phyloP scores from a whole-genome alignment of 345 rosid genomes.

The Linum trigynum region DNA sequence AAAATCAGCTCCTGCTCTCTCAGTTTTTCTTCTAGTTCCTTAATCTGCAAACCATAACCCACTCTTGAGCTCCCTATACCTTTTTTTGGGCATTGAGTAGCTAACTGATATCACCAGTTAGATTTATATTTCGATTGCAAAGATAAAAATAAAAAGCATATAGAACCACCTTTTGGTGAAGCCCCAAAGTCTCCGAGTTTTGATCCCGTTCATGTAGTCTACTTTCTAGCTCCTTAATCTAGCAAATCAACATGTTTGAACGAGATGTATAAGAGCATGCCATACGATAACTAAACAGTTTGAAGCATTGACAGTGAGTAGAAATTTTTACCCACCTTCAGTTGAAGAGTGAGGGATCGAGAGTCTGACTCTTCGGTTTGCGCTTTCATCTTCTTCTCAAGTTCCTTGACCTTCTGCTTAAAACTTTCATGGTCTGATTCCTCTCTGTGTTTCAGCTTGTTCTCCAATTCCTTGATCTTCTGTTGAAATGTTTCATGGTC shows the following conservation, averaged over 20 bases:
- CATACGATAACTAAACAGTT: not conserved
- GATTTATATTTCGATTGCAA: not conserved
- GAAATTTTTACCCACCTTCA: conserved; percentile 23
- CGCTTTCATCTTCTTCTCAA: conserved; percentile 27
- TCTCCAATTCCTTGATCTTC: conserved; percentile 18
- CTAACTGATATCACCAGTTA: not conserved
- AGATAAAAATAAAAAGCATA: not conserved
- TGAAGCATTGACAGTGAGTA: not conserved
- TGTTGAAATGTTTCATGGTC: not conserved
- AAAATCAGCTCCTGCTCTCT: conserved; percentile 58
- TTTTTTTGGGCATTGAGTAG: not conserved
- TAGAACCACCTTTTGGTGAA: conserved; percentile 40
- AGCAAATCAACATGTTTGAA: conserved; percentile 4
- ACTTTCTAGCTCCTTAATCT: conserved; percentile 63
- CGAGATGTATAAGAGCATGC: not conserved
- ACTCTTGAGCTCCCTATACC: not conserved
- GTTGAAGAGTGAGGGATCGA: conserved; percentile 23
- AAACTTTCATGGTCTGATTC: conserved; percentile 13
- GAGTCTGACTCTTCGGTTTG: conserved; percentile 19
- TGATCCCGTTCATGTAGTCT: conserved; percentile 46
- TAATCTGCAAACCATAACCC: conserved; percentile 37
- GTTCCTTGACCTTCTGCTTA: conserved; percentile 22
- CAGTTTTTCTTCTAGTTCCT: conserved; percentile 43
- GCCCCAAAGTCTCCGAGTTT: conserved; percentile 37
- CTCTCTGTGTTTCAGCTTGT: conserved; percentile 16